Conservation (phyloP, 106 monocot species). For the Dioscorea alata region DNA sequence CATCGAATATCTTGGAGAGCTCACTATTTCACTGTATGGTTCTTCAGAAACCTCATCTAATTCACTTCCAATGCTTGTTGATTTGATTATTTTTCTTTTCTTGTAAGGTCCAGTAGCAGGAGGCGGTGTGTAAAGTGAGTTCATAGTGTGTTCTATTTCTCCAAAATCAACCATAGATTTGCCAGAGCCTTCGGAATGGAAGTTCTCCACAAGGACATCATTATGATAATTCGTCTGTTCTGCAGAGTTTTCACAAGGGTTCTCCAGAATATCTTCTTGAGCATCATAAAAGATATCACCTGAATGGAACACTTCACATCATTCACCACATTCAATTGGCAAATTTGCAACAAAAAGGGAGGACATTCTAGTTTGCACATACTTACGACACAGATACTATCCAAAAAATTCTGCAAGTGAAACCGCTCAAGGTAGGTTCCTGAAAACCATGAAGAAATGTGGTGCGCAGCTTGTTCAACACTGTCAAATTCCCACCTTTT, state of each 20-base stretch:
- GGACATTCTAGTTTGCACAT: background rate
- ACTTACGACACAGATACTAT: slow-evolving; percentile 50
- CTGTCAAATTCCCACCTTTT: slow-evolving; percentile 99
- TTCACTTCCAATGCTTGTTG: slow-evolving; percentile 10
- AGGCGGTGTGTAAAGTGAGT: slow-evolving; percentile 25
- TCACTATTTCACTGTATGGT: slow-evolving; percentile 34
- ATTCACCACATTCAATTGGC: background rate
- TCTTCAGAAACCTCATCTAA: slow-evolving; percentile 30
- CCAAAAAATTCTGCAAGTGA: slow-evolving; percentile 55
- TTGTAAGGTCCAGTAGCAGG: slow-evolving; percentile 66
- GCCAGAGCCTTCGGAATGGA: slow-evolving; percentile 5
- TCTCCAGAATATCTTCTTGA: slow-evolving; percentile 28
- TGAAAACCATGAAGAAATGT: slow-evolving; percentile 55
- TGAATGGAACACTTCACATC: slow-evolving; percentile 22
- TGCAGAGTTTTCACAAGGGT: background rate
- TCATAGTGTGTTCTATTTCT: background rate
- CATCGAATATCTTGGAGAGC: slow-evolving; percentile 30
- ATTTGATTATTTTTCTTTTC: slow-evolving; percentile 70
- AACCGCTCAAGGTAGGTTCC: slow-evolving; percentile 48
- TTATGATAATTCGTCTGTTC: slow-evolving; percentile 14
- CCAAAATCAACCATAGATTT: background rate
- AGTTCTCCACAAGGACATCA: slow-evolving; percentile 12
- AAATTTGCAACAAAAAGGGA: background rate
- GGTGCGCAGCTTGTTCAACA: slow-evolving; percentile 64
- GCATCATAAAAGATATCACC: slow-evolving; percentile 88